Evolutionary conservation across 257 asterid species (phyloP).

Genomic region (Craterostigma plantagineum): DNA sequence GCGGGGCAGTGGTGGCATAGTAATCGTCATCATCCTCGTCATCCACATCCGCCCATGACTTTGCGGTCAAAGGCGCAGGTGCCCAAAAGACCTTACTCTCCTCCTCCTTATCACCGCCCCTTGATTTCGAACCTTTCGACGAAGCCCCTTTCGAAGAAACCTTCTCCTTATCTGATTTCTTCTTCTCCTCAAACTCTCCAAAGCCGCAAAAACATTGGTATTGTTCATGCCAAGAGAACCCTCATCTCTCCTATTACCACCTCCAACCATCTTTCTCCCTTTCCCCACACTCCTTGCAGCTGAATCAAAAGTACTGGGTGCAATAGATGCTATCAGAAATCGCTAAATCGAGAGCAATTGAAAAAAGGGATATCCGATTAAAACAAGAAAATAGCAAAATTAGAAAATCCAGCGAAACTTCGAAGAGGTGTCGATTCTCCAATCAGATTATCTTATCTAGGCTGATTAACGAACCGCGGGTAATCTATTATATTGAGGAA

Average conservation of each 20-base stretch:
- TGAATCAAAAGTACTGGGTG: too few species aligned
- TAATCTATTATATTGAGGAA: too few species aligned
- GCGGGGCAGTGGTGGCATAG: constrained; percentile 74
- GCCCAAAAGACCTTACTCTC: too few species aligned
- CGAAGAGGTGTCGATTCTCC: too few species aligned
- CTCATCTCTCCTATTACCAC: constrained; percentile 51
- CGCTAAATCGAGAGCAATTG: too few species aligned
- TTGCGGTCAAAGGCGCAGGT: too few species aligned
- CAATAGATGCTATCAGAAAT: too few species aligned
- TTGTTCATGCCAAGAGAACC: constrained; percentile 40
- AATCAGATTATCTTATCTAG: too few species aligned
- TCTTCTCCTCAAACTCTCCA: constrained; percentile 53
- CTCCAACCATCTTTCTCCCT: constrained; percentile 36
- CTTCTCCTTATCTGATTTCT: constrained; percentile 51
- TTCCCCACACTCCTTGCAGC: background rate
- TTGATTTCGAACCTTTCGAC: constrained; percentile 19
- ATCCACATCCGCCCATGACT: constrained; percentile 74
- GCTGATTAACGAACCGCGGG: too few species aligned
- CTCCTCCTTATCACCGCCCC: constrained; percentile 12
- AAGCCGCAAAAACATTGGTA: constrained; percentile 68
- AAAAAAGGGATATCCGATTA: too few species aligned
- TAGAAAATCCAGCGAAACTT: too few species aligned
- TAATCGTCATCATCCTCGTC: constrained; percentile 70
- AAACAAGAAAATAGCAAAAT: too few species aligned
- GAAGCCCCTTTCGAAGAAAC: constrained; percentile 21